Evolutionary conservation across 257 asterid genomes (phyloP).

Genomic region (Coffea eugenioides): DNA sequence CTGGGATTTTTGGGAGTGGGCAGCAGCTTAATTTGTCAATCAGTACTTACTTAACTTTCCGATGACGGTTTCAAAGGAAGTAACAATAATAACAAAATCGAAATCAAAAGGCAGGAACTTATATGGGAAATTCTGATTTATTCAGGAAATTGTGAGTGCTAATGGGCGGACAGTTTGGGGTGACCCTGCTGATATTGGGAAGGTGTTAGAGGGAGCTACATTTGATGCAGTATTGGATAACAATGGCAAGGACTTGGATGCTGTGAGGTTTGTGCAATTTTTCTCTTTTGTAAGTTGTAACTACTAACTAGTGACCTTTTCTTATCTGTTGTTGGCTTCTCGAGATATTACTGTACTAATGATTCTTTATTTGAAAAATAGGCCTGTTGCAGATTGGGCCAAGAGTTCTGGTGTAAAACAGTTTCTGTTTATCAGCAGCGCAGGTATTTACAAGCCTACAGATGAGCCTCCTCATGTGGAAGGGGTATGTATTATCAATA

Average conservation of each 20-base stretch:
- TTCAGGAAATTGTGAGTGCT: slow-evolving; percentile 75
- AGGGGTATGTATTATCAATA: slow-evolving; percentile 56
- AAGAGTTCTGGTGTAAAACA: slow-evolving; percentile 76
- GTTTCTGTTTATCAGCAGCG: slow-evolving; percentile 87
- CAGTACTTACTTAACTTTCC: too few species aligned
- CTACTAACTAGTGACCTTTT: too few species aligned
- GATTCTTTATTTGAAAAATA: slow-evolving; percentile 21
- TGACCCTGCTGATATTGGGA: slow-evolving; percentile 63
- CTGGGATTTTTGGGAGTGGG: background rate
- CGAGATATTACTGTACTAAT: background rate
- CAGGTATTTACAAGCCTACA: slow-evolving; percentile 89
- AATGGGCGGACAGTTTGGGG: slow-evolving; percentile 97
- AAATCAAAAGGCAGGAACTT: background rate
- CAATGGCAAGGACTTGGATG: slow-evolving; percentile 93
- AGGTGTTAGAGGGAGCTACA: slow-evolving; percentile 67
- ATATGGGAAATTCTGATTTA: background rate
- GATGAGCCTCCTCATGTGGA: slow-evolving; percentile 95
- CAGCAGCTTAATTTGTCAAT: background rate
- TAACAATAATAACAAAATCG: background rate
- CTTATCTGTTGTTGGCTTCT: background rate
- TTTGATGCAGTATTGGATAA: slow-evolving; percentile 91
- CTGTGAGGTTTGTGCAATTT: slow-evolving; percentile 48
- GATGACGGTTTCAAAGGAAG: too few species aligned
- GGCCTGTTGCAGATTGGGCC: slow-evolving; percentile 98
- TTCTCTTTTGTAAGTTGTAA: background rate